Percentiles rank a stretch among this genome's conserved stretches.
Conservation (phyloP, 768 basidiomycete species). For the Sistotremastrum suecicum region DNA sequence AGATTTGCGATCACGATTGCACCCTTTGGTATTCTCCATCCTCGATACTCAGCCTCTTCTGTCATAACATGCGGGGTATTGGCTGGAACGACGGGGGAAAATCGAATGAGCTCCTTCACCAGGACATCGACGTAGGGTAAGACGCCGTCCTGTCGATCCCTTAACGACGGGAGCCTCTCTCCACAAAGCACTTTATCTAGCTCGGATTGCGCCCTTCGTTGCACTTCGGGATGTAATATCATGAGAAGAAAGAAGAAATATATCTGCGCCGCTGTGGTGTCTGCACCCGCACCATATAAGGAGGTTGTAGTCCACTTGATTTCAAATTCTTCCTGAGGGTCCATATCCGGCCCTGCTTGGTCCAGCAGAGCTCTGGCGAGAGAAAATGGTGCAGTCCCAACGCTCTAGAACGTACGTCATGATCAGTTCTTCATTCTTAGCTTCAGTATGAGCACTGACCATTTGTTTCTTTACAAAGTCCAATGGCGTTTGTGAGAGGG, state of each 20-base stretch:
- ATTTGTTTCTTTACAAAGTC: background rate
- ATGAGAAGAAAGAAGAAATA: slow-evolving; percentile 3
- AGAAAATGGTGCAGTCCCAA: background rate
- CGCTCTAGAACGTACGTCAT: background rate
- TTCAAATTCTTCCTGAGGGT: background rate
- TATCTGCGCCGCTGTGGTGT: too few species aligned
- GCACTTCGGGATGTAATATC: slow-evolving; percentile 2
- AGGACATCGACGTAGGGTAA: slow-evolving; percentile 12
- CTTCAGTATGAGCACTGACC: background rate
- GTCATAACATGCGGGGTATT: slow-evolving; percentile 2
- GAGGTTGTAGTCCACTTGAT: slow-evolving; percentile 4
- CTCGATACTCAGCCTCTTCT: slow-evolving; percentile 8
- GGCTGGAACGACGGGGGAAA: slow-evolving; percentile 4
- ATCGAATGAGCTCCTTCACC: slow-evolving; percentile 12
- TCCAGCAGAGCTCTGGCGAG: background rate
- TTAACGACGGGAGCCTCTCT: slow-evolving; percentile 9
- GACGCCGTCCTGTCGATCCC: slow-evolving; percentile 3
- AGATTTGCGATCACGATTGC: slow-evolving; percentile 8
- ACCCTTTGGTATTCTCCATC: slow-evolving; percentile 7
- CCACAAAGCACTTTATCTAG: background rate
- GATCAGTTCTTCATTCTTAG: background rate
- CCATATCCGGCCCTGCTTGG: too few species aligned
- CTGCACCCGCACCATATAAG: slow-evolving; percentile 5
- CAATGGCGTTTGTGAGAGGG: background rate
- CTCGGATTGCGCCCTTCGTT: background rate